Base-by-base conservation (phyloP, 2,329 filamentous ascomycete species). In the Myriosclerotinia duriaeana region DNA sequence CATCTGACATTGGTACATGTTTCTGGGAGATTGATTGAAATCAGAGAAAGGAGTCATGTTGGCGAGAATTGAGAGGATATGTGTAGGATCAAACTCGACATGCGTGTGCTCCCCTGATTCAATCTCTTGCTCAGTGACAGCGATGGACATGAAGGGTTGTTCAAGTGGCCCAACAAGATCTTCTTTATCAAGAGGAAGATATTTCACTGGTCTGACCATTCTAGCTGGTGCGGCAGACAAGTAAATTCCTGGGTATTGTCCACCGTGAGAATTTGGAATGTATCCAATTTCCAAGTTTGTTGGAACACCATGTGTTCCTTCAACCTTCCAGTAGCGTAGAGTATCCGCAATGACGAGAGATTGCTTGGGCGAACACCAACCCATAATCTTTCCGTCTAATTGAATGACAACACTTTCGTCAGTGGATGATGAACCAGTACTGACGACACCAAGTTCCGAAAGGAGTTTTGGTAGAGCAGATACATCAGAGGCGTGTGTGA, bases 1-100 rank as follows among this genome's bases (percentile, higher is more conserved):
- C 95, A 98, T 98, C 83, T 98, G 95, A 81, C 93, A 97, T 77
- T 96, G 92, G 78, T 98, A 99, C 94, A 98, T 98, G 80, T 99
- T 99, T 85, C 95, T 85, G 1, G 95, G 95, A 17, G 93, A 97
- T 79, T 99, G 95, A 80, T 99, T 99, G 81, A 97, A 97, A 77
- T 99, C 92, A 56, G 94, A 97, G 80, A 99, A 99, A 4, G 95
- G 95, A 0, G 95, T 99, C 89, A 97, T 96, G 80, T 98, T 98
- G 74, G 95, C 95, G 62, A 99, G 85, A 71, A 99, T 98, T 9
- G 94, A 98, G 36, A 99, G 86, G 71, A 99, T 98, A 79, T 98
- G 95, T 42, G 95, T 99, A 1, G 95, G 93, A 67, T 93, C 89
- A 74, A 91, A 91, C 78, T 99, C 95, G 54, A 98, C 93, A 76